Conservation (phyloP, 805 yeast species). For the Metschnikowia hibisci region DNA sequence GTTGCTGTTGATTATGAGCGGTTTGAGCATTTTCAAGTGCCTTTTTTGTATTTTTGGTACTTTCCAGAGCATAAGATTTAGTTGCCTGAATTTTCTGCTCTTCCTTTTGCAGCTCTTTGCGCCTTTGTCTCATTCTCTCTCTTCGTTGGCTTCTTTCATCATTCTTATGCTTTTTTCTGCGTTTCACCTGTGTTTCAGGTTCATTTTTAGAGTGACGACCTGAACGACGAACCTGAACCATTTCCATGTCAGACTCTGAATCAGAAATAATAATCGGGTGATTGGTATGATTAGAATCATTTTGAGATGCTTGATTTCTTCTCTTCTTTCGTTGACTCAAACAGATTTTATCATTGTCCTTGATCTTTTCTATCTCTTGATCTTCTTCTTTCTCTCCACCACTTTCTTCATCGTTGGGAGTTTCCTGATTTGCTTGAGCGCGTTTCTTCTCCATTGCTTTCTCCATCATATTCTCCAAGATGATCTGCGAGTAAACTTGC, state of each 20-base stretch:
- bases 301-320: not conserved
- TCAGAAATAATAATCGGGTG: not conserved
- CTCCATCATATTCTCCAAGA: slow-evolving; percentile 70
- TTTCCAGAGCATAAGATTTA: slow-evolving; percentile 10
- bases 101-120: not conserved
- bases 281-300: not conserved
- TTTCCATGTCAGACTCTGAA: not conserved
- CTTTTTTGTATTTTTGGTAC: slow-evolving; percentile 19
- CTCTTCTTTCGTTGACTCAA: not conserved
- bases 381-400: slow-evolving; percentile 20
- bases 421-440: not conserved
- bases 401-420: slow-evolving; percentile 1
- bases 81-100: slow-evolving; percentile 7
- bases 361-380: slow-evolving; percentile 15
- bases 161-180: not conserved
- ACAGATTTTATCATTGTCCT: slow-evolving; percentile 16
- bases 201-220: not conserved
- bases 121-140: not conserved
- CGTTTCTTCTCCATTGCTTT: slow-evolving; percentile 31
- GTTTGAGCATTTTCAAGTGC: slow-evolving; percentile 27
- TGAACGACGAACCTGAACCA: not conserved
- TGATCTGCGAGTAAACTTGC: slow-evolving; percentile 80
- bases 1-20: slow-evolving; percentile 26
- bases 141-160: not conserved
- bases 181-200: not conserved